These are phyloP conservation scores for Backusella mclennaniae DNA, from an alignment of 192 early-diverging fungal genomes.

Conservation along the genomic window DNA sequence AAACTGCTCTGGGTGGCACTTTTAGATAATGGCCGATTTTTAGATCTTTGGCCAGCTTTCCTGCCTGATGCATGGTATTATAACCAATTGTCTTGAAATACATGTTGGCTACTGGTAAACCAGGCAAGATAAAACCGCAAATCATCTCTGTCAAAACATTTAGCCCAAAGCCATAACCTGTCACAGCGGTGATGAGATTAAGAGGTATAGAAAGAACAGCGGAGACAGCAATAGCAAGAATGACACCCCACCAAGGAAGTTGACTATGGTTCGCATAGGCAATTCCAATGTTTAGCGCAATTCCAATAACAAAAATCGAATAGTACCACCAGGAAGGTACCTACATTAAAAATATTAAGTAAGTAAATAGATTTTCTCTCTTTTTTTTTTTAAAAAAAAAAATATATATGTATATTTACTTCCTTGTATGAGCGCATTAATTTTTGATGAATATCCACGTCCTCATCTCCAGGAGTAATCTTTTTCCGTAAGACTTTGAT, in stretches of 20 bases:
- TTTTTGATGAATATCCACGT: conserved; percentile 58
- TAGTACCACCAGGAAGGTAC: conserved; percentile 77
- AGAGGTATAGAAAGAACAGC: conserved; percentile 47
- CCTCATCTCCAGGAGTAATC: conserved; percentile 15
- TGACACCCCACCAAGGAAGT: conserved; percentile 38
- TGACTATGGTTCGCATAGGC: conserved; percentile 29
- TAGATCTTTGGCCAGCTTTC: conserved; percentile 50
- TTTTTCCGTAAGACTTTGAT: conserved; percentile 41
- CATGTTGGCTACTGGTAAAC: conserved; percentile 53
- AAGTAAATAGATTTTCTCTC: not conserved
- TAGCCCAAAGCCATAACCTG: conserved; percentile 44
- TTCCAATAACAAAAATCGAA: conserved; percentile 46
- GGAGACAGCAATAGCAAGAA: conserved; percentile 37
- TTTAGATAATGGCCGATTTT: conserved; percentile 74
- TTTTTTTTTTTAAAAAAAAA: not conserved
- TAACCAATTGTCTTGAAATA: conserved; percentile 56
- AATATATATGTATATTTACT: not conserved
- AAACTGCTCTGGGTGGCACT: conserved; percentile 71
- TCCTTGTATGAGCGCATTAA: conserved; percentile 65
- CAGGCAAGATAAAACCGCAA: conserved; percentile 60
- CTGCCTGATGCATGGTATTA: conserved; percentile 38
- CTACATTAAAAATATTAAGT: not conserved
- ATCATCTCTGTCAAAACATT: conserved; percentile 66
- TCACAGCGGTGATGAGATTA: conserved; percentile 56
- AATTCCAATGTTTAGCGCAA: conserved; percentile 42